phyloP scores from a whole-genome alignment of 176 grass and related monocot genomes.

The Oryza nivara region DNA sequence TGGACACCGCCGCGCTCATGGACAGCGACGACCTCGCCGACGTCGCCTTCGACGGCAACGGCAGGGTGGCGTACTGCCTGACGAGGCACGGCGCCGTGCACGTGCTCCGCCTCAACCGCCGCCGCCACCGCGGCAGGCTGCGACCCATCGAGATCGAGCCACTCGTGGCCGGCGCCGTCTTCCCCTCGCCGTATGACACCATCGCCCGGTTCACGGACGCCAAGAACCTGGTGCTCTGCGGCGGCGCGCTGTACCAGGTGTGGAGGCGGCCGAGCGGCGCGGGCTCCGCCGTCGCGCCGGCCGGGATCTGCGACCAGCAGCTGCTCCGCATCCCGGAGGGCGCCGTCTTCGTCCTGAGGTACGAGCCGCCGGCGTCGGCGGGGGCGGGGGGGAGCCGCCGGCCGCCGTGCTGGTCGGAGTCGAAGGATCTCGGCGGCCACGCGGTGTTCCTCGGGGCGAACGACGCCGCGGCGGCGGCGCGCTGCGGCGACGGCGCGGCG shows the following conservation, averaged over 20 bases:
- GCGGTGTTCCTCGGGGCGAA: slow-evolving; percentile 35
- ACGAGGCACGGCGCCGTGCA: neutral
- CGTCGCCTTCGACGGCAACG: slow-evolving; percentile 8
- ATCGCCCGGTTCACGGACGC: neutral
- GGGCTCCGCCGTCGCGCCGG: neutral
- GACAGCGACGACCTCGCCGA: neutral
- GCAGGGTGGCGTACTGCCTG: slow-evolving; percentile 11
- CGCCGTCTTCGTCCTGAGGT: slow-evolving; percentile 20
- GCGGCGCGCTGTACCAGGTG: slow-evolving; percentile 17
- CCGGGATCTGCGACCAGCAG: neutral
- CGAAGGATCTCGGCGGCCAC: slow-evolving; percentile 9
- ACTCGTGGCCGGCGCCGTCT: slow-evolving; percentile 7
- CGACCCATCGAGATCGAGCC: slow-evolving; percentile 6
- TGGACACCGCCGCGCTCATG: slow-evolving; percentile 19
- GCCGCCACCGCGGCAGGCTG: neutral
- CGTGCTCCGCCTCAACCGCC: slow-evolving; percentile 23
- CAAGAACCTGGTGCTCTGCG: slow-evolving; percentile 33
- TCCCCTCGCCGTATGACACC: slow-evolving; percentile 9
- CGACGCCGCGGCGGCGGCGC: neutral
- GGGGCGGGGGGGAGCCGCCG: too few relatives aligned
- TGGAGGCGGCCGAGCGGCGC: slow-evolving; percentile 30
- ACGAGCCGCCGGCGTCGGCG: neutral
- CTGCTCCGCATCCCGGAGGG: neutral
- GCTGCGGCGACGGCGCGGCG: neutral
- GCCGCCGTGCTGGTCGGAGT: neutral